Evolutionary conservation across 108 stramenopile genomes (phyloP), one percentile per base, ranked within the genome.

Genomic region (Nannochloropsis gaditana): DNA sequence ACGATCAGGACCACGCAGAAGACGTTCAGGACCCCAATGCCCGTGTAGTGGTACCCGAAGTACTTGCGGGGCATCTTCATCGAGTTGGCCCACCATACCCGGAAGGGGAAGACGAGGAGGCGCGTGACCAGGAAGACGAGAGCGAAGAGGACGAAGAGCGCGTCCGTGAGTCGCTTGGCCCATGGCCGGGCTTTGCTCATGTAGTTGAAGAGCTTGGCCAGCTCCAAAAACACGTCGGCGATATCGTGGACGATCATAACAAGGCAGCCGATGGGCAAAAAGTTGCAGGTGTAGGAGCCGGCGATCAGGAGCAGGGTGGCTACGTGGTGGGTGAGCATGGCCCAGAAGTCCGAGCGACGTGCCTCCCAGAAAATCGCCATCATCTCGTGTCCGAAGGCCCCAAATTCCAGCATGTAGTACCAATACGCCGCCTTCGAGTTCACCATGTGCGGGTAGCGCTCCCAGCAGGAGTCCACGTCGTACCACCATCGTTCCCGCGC

Each of bases 161-260:
- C 42, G 21, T 86, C 86, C n/a, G 31, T 31, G 17, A 86, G 11
- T 11, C 41, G 15, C 45, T 84, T 83, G 44, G 43, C 43, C 59
- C 59, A 73, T 15, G 59, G 59, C 59, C 59, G 85, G 81, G 43
- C 21, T 86, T 86, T 86, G 15, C 17, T 19, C 31, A 81, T 43
- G 44, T 86, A 86, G 42, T 86, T 86, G 21, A 86, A 43, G 17
- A 86, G 82, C 83, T 86, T 86, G 43, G 79, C 73, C 9, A 31
- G 5, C 81, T 86, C 86, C 82, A 86, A 73, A 21, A 86, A 82
- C 5, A 86, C 82, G 9, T 86, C 86, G 5, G 86, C 42, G 0
- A 45, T 10, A 41, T 86, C 86, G 43, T 86, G 86, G 21, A 83
- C 21, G n/a, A 86, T 21, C 42, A 86, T 42, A 17, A 86, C 21